Evolutionary conservation across 495 filamentous ascomycete genomes (phyloP).

Genomic region (Astrothelium macrocarpum): DNA sequence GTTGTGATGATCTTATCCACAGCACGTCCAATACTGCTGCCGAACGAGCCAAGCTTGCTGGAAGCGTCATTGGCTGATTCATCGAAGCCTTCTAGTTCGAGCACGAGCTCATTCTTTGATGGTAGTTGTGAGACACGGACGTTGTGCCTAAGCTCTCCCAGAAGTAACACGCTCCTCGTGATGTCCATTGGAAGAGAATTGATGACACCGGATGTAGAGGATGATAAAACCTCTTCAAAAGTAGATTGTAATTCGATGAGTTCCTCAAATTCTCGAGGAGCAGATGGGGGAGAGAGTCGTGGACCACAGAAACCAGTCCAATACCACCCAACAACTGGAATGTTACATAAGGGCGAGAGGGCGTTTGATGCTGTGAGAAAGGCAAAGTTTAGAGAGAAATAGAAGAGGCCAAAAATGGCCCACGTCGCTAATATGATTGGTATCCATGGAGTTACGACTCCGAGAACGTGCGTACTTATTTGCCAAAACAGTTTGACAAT

Average conservation of each 20-base stretch:
- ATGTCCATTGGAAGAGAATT: constrained; percentile 53
- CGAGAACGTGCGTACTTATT: constrained; percentile 41
- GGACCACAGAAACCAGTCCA: constrained; percentile 49
- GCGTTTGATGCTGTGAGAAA: constrained; percentile 37
- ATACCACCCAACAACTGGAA: constrained; percentile 48
- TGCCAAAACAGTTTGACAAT: constrained; percentile 38
- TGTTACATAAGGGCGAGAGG: constrained; percentile 53
- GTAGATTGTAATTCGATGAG: constrained; percentile 55
- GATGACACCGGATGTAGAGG: constrained; percentile 42
- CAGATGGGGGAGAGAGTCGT: neutral
- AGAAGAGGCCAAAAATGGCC: constrained; percentile 38
- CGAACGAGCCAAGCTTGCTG: constrained; percentile 54
- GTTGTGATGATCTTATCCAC: constrained; percentile 62
- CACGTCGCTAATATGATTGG: constrained; percentile 46
- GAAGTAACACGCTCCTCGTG: constrained; percentile 59
- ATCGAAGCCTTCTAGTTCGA: constrained; percentile 59
- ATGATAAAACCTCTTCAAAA: constrained; percentile 58
- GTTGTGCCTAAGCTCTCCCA: constrained; percentile 62
- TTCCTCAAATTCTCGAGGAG: constrained; percentile 47
- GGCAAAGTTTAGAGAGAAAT: constrained; percentile 41
- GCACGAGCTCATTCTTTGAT: constrained; percentile 49
- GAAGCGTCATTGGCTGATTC: constrained; percentile 46
- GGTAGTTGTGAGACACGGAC: constrained; percentile 45
- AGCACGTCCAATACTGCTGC: constrained; percentile 54
- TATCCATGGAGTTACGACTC: constrained; percentile 44